These are phyloP conservation scores for Cenchrus purpureus DNA, from an alignment of 176 grass and related monocot genomes.

Conservation along the genomic window DNA sequence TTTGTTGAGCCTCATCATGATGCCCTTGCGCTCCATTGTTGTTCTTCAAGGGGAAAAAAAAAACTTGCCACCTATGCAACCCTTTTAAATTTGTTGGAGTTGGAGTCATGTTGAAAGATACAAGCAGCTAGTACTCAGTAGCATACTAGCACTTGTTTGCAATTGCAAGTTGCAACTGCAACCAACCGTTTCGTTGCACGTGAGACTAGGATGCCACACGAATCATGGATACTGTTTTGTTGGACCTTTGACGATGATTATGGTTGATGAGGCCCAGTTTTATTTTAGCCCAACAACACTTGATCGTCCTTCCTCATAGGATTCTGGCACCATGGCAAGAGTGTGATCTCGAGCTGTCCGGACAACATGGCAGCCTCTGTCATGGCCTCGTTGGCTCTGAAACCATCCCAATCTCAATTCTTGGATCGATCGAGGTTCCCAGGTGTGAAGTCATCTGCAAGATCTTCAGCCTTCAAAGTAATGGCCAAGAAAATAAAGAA, in stretches of 20 bases:
- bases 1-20: constrained; percentile 24
- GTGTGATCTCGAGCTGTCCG: not conserved
- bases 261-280: not conserved
- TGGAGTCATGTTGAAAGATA: not conserved
- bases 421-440: not conserved
- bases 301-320: not conserved
- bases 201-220: not conserved
- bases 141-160: not conserved
- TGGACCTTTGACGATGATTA: not conserved
- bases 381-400: constrained; percentile 41
- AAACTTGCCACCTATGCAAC: not conserved
- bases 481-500: constrained; percentile 64
- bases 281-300: constrained; percentile 10
- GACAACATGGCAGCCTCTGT: constrained; percentile 11
- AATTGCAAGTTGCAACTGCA: constrained; percentile 1
- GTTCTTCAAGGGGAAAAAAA: not conserved
- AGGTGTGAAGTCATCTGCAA: constrained; percentile 15
- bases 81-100: not conserved
- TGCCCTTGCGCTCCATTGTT: not conserved
- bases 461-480: constrained; percentile 37
- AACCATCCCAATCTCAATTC: constrained; percentile 37
- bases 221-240: constrained; percentile 6
- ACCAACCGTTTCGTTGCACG: not conserved
- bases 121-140: not conserved
- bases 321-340: not conserved